Base-by-base conservation (phyloP, 2,329 filamentous ascomycete species). In the Zymoseptoria brevis region DNA sequence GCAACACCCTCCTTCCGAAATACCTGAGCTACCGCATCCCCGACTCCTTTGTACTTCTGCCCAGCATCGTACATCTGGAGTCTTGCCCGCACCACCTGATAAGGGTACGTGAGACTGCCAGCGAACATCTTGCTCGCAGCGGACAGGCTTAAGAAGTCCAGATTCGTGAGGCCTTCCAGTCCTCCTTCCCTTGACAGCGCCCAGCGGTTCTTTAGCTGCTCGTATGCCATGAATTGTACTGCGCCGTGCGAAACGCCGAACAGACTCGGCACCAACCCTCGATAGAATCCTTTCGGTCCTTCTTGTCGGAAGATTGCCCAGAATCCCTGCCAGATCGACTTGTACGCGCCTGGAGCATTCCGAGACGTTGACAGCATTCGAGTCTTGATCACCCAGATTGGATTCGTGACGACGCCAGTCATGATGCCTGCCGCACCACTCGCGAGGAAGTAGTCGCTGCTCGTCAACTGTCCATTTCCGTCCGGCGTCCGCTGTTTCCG, bases 371-470 rank as follows among this genome's bases (percentile, higher is more conserved):
- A 90, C 22, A 97, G 80, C 91, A 99, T 97, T 63, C 94, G 88
- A 8, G 93, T 97, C 79, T 97, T 97, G 73, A 99, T 85, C 2
- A 99, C 94, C 94, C 94, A 99, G 68, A 99, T 87, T 2, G 94
- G 94, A 72, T 97, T 97, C 29, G 94, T 97, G 65, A 93, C 80
- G 29, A 89, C 76, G 50, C 92, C 88, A 1, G 91, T 96, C 49
- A 89, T 74, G 19, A 87, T 79, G 29, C 93, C 92, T 67, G 83
- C 81, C 45, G 77, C 72, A 1, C 82, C 88, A 35, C 89, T 92
- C 3, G 91, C 85, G 53, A 87, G 69, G 72, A 96, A 93, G 77
- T 92, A 96, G 74, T 96, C 90, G 24, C 79, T 79, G 5, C 84
- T 82, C 2, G 80, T 75, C 35, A 90, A 77, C 35, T 75, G 69